phyloP scores from a whole-genome alignment of 2,329 filamentous ascomycete species.

The Aspergillus novoparasiticus region DNA sequence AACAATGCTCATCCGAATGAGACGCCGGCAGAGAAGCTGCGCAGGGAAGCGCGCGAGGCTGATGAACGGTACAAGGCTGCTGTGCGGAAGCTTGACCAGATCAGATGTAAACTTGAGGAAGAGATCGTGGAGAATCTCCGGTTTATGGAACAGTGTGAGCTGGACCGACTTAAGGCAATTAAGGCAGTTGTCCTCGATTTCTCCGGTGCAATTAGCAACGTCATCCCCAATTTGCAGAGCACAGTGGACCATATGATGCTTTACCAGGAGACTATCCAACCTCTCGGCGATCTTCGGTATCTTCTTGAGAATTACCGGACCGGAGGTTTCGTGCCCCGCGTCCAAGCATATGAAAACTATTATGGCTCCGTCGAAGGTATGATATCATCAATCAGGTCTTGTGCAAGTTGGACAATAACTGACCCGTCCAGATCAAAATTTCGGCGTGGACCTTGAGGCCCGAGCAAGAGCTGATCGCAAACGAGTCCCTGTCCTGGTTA shows the following conservation, averaged over 20 bases:
- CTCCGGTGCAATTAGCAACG: conserved; percentile 94
- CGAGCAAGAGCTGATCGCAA: conserved; percentile 92
- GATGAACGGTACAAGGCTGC: conserved; percentile 91
- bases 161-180: conserved; percentile 95
- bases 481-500: conserved; percentile 88
- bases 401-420: conserved; percentile 11
- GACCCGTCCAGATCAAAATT: conserved; percentile 73
- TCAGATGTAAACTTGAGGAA: conserved; percentile 94
- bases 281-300: conserved; percentile 84
- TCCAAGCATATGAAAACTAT: conserved; percentile 96
- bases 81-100: conserved; percentile 82
- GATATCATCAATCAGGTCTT: conserved; percentile 6
- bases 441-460: conserved; percentile 96
- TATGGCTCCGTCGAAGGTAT: conserved; percentile 89
- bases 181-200: conserved; percentile 98
- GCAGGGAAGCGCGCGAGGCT: conserved; percentile 83
- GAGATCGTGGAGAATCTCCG: conserved; percentile 88
- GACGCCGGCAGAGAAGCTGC: conserved; percentile 81
- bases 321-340: conserved; percentile 85
- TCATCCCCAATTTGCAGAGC: conserved; percentile 93
- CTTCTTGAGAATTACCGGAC: conserved; percentile 96
- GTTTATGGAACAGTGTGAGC: conserved; percentile 95
- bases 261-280: conserved; percentile 98
- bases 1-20: conserved; percentile 92
- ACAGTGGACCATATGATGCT: conserved; percentile 99